phyloP scores from a whole-genome alignment of 2,329 filamentous ascomycete species.

The Ascochyta lentis region DNA sequence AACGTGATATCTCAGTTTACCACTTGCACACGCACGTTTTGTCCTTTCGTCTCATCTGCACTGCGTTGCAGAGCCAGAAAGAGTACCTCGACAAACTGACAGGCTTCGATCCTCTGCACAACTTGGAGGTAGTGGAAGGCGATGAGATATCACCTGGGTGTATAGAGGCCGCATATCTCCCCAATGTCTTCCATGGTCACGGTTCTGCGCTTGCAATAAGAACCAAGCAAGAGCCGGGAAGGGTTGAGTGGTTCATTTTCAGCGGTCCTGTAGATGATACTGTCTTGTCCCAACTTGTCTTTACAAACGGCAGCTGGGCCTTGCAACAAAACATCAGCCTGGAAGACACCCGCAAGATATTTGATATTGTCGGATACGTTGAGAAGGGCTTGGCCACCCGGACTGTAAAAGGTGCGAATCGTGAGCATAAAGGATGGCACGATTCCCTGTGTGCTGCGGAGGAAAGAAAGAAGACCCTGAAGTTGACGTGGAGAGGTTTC shows the following conservation, averaged over 20 bases:
- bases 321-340: background rate
- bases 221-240: background rate
- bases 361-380: conserved; percentile 28
- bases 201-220: conserved; percentile 36
- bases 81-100: conserved; percentile 22
- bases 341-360: conserved; percentile 16
- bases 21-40: conserved; percentile 21
- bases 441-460: conserved; percentile 23
- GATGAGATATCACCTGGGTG: conserved; percentile 24
- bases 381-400: conserved; percentile 15
- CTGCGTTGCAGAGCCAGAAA: background rate
- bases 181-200: conserved; percentile 17
- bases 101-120: conserved; percentile 18
- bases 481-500: conserved; percentile 19
- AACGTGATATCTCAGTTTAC: conserved; percentile 26
- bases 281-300: conserved; percentile 11
- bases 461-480: conserved; percentile 45
- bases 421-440: conserved; percentile 31
- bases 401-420: conserved; percentile 13
- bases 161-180: conserved; percentile 31
- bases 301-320: background rate
- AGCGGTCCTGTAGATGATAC: conserved; percentile 2
- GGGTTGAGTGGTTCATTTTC: conserved; percentile 35
- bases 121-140: conserved; percentile 9
- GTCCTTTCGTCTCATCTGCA: conserved; percentile 9